phyloP scores from a whole-genome alignment of 2,329 filamentous ascomycete species.

The Penicillium sp. region DNA sequence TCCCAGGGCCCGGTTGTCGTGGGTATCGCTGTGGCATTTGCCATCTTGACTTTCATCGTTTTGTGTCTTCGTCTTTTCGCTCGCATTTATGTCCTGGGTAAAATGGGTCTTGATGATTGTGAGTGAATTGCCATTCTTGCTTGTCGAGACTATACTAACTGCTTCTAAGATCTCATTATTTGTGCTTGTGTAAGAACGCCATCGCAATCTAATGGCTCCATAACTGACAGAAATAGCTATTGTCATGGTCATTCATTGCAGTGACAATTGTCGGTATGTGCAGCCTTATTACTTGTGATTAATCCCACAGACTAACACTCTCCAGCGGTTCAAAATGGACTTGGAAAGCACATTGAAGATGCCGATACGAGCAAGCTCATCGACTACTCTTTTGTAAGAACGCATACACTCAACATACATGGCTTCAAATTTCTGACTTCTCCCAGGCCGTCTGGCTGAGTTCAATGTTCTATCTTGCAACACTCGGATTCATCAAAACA shows the following conservation, averaged over 20 bases:
- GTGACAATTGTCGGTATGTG: constrained; percentile 35
- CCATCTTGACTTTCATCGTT: constrained; percentile 38
- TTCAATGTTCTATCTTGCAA: constrained; percentile 49
- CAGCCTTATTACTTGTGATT: background rate
- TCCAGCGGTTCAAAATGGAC: constrained; percentile 21
- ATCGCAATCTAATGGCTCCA: background rate
- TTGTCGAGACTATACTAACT: constrained; percentile 6
- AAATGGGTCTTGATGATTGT: constrained; percentile 33
- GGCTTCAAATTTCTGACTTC: background rate
- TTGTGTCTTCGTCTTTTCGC: constrained; percentile 41
- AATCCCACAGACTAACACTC: background rate
- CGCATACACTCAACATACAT: background rate
- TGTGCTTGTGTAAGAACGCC: constrained; percentile 28
- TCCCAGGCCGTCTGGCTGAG: constrained; percentile 45
- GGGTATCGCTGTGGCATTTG: constrained; percentile 39
- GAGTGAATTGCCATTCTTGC: constrained; percentile 6
- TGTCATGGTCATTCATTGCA: constrained; percentile 38
- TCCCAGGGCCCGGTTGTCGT: constrained; percentile 35
- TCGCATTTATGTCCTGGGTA: constrained; percentile 37
- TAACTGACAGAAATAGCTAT: constrained; percentile 21
- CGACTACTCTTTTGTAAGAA: constrained; percentile 21
- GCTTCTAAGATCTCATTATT: constrained; percentile 29
- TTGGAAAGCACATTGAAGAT: constrained; percentile 18
- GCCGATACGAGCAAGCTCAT: constrained; percentile 12
- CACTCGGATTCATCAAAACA: constrained; percentile 48